These are phyloP conservation scores for Paxillus ammoniavirescens DNA, from an alignment of 768 basidiomycete genomes.

Conservation along the genomic window DNA sequence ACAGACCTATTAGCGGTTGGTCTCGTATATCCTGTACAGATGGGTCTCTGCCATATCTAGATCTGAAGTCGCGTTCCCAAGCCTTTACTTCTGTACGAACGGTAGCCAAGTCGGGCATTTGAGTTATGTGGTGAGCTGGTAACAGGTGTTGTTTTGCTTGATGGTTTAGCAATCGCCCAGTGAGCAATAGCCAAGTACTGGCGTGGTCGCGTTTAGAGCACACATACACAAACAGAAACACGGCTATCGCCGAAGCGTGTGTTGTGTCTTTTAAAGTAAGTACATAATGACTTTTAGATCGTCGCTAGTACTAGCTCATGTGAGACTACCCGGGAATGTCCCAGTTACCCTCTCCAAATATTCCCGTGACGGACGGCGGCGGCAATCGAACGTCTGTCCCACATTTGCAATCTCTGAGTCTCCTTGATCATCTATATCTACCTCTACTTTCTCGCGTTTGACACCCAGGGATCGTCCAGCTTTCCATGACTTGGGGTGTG, in stretches of 20 bases:
- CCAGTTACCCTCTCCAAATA: too few relatives aligned
- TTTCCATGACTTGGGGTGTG: slow-evolving; percentile 16
- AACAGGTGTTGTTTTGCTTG: not conserved
- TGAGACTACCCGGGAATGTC: too few relatives aligned
- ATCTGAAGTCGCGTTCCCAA: slow-evolving; percentile 73
- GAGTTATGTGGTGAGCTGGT: not conserved
- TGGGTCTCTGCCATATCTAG: slow-evolving; percentile 53
- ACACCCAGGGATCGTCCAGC: not conserved
- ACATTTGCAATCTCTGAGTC: not conserved
- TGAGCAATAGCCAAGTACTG: too few relatives aligned
- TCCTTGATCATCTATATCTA: not conserved
- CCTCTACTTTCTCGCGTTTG: not conserved
- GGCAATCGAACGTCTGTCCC: too few relatives aligned
- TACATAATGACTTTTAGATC: too few relatives aligned
- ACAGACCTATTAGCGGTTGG: slow-evolving; percentile 61
- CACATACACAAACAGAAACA: not conserved
- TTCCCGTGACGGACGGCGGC: too few relatives aligned
- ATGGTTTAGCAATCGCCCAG: too few relatives aligned
- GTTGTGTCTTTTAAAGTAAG: too few relatives aligned
- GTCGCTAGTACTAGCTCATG: too few relatives aligned
- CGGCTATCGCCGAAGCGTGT: too few relatives aligned
- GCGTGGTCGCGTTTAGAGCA: not conserved
- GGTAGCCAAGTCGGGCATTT: slow-evolving; percentile 22
- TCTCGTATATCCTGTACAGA: slow-evolving; percentile 70
- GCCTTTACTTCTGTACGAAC: slow-evolving; percentile 70